These are phyloP conservation scores for Bruguiera gymnorhiza DNA, from an alignment of 345 rosid species.

Conservation along the genomic window DNA sequence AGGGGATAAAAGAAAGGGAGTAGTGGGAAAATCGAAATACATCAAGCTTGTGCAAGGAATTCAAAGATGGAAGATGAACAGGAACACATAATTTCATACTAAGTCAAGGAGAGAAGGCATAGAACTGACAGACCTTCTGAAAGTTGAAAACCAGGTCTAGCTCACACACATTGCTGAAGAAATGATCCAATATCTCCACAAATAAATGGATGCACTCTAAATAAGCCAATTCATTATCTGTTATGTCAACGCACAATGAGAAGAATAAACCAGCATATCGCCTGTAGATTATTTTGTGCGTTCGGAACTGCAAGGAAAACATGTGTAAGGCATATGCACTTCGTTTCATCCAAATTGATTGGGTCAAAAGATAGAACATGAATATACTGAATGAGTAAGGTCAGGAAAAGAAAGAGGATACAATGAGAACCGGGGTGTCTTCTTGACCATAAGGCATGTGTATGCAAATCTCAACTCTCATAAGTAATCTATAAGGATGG, in stretches of 20 bases:
- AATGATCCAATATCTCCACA: slow-evolving; percentile 96
- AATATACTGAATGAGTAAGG: not conserved
- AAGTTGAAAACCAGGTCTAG: slow-evolving; percentile 94
- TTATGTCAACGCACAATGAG: slow-evolving; percentile 92
- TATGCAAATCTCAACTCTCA: not conserved
- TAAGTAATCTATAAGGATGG: not conserved
- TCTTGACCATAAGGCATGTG: too few relatives aligned
- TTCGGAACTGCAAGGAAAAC: slow-evolving; percentile 64
- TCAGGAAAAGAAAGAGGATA: not conserved
- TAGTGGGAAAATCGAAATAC: not conserved
- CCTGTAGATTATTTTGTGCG: slow-evolving; percentile 93
- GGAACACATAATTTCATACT: not conserved
- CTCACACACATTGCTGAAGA: slow-evolving; percentile 99
- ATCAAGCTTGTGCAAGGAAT: not conserved
- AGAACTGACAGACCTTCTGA: slow-evolving; percentile 61
- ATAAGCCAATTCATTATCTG: slow-evolving; percentile 91
- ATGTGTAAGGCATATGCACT: not conserved
- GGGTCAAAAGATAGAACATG: not conserved
- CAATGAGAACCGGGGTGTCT: not conserved
- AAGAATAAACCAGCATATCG: slow-evolving; percentile 94
- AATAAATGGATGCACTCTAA: slow-evolving; percentile 90
- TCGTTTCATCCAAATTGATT: not conserved
- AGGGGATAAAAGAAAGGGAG: not conserved
- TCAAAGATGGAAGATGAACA: not conserved
- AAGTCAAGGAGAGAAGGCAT: not conserved